Evolutionary conservation across 2,329 filamentous ascomycete species (phyloP).

Genomic region (Talaromyces sp.): DNA sequence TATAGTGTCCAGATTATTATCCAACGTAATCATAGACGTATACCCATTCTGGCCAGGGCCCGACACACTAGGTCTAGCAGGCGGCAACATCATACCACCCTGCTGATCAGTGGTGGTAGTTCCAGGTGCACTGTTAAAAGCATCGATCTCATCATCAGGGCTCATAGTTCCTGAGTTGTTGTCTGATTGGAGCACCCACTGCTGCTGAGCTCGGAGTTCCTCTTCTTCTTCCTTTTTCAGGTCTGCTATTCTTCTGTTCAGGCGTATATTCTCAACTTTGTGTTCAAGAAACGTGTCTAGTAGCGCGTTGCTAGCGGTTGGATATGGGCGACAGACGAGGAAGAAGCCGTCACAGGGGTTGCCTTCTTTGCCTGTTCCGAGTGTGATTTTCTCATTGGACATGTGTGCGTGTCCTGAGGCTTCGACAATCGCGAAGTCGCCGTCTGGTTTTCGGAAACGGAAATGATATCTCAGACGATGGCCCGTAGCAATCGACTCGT

Average conservation of each 20-base stretch:
- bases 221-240: slow-evolving; percentile 82
- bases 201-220: slow-evolving; percentile 47
- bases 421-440: slow-evolving; percentile 77
- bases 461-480: slow-evolving; percentile 81
- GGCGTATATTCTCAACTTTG: slow-evolving; percentile 90
- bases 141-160: slow-evolving; percentile 58
- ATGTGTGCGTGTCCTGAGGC: slow-evolving; percentile 91
- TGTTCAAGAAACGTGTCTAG: slow-evolving; percentile 93
- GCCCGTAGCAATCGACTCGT: slow-evolving; percentile 82
- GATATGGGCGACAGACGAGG: slow-evolving; percentile 87
- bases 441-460: slow-evolving; percentile 73
- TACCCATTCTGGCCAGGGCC: slow-evolving; percentile 33
- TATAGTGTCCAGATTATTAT: slow-evolving; percentile 8
- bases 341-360: slow-evolving; percentile 86
- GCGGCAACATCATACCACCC: slow-evolving; percentile 23
- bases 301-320: slow-evolving; percentile 78
- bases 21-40: slow-evolving; percentile 63
- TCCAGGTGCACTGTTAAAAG: slow-evolving; percentile 21
- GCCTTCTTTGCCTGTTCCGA: slow-evolving; percentile 62
- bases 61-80: slow-evolving; percentile 18
- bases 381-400: slow-evolving; percentile 62
- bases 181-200: slow-evolving; percentile 40
- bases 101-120: slow-evolving; percentile 44
- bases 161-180: slow-evolving; percentile 56
- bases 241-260: slow-evolving; percentile 80